phyloP scores from a whole-genome alignment of 2,329 filamentous ascomycete genomes.

The Neobulgaria alba region DNA sequence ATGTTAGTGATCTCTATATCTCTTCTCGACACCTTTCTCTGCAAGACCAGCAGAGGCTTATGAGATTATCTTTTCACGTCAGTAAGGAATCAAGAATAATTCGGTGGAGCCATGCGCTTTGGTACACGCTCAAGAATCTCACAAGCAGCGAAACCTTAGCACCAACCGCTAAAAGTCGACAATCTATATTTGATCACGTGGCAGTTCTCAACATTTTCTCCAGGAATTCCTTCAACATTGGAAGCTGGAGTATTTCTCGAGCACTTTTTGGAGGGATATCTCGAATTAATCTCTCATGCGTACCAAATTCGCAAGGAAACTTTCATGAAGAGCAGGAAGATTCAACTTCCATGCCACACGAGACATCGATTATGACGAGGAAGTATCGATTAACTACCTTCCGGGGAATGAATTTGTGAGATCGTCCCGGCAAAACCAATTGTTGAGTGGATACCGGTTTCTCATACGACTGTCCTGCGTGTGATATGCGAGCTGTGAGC shows the following conservation, averaged over 20 bases:
- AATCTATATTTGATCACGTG: constrained; percentile 12
- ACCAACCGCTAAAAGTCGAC: background rate
- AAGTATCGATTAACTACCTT: constrained; percentile 19
- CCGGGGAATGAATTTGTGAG: constrained; percentile 8
- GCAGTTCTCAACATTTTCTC: constrained; percentile 18
- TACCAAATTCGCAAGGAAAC: constrained; percentile 24
- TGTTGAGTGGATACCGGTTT: constrained; percentile 19
- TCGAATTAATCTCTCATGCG: constrained; percentile 22
- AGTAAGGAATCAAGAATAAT: constrained; percentile 6
- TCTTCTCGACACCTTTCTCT: constrained; percentile 8
- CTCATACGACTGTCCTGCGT: constrained; percentile 16
- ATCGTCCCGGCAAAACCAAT: constrained; percentile 6
- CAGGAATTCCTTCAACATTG: constrained; percentile 21
- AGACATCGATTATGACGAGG: constrained; percentile 18
- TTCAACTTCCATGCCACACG: constrained; percentile 21
- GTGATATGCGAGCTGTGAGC: constrained; percentile 5
- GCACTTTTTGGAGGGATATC: constrained; percentile 19
- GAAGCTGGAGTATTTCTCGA: constrained; percentile 3
- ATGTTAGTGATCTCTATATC: constrained; percentile 12
- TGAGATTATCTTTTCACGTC: constrained; percentile 10
- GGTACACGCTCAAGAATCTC: constrained; percentile 6
- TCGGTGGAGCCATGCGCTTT: constrained; percentile 10
- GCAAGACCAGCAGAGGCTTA: constrained; percentile 5
- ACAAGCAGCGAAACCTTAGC: background rate
- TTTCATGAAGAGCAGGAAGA: constrained; percentile 10